phyloP scores from a whole-genome alignment of 2,329 filamentous ascomycete genomes.

The Pseudocercospora vitis region DNA sequence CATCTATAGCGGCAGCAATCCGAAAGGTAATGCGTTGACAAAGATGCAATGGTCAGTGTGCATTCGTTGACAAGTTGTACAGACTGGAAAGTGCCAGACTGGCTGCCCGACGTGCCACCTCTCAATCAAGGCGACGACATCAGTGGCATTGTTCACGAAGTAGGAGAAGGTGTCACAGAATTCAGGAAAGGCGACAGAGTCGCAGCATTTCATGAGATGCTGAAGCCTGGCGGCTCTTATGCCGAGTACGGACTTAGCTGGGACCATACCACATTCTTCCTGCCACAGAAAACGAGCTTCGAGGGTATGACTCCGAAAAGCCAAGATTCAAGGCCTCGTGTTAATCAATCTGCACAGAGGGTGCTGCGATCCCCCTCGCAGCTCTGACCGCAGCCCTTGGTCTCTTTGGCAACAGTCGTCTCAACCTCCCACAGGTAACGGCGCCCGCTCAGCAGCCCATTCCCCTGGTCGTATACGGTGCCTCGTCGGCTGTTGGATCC shows the following conservation, averaged over 20 bases:
- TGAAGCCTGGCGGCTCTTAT: conserved; percentile 53
- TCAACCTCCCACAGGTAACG: conserved; percentile 47
- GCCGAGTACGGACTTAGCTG: conserved; percentile 62
- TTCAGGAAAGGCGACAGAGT: conserved; percentile 61
- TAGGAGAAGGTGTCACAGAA: conserved; percentile 57
- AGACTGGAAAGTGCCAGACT: conserved; percentile 34
- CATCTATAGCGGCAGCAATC: conserved; percentile 36
- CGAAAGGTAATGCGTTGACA: too few species aligned
- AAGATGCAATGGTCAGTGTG: too few species aligned
- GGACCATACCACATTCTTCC: conserved; percentile 58
- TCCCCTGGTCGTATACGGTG: conserved; percentile 52
- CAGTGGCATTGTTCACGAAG: conserved; percentile 51
- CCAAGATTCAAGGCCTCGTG: not conserved
- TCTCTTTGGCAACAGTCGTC: conserved; percentile 40
- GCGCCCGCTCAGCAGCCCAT: conserved; percentile 32
- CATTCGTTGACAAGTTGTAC: too few species aligned
- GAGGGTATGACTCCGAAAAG: conserved; percentile 44
- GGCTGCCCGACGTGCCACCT: conserved; percentile 19
- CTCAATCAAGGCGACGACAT: conserved; percentile 40
- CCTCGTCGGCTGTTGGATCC: conserved; percentile 57
- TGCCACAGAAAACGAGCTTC: conserved; percentile 52
- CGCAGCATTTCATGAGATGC: conserved; percentile 57
- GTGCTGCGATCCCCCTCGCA: conserved; percentile 49
- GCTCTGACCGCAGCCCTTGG: conserved; percentile 50
- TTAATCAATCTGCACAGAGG: conserved; percentile 34